Evolutionary conservation across 1,284 basidiomycete species (phyloP).

Genomic region (Tilletia indica): DNA sequence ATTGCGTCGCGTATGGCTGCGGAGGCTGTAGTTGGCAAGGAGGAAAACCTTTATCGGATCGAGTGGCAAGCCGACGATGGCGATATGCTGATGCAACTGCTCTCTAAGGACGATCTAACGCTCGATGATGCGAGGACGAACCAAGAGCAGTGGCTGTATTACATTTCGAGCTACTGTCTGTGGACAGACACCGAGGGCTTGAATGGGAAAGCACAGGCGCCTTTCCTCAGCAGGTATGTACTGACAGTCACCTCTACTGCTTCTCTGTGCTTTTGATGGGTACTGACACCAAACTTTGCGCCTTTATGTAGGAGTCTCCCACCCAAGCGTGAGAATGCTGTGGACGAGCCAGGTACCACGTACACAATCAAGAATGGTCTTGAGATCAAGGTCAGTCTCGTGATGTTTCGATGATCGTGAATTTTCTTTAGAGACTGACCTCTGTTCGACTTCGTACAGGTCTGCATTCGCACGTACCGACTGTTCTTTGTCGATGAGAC

Average conservation of each 20-base stretch:
- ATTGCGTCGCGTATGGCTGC: conserved; percentile 78
- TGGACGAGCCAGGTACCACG: conserved; percentile 31
- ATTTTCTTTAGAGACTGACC: background rate
- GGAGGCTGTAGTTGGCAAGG: conserved; percentile 77
- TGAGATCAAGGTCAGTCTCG: conserved; percentile 48
- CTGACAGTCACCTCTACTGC: background rate
- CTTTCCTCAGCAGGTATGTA: conserved; percentile 42
- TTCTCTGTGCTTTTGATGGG: background rate
- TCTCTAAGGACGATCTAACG: conserved; percentile 83
- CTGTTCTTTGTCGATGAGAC: conserved; percentile 58
- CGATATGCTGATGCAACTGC: conserved; percentile 76
- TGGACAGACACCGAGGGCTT: conserved; percentile 55
- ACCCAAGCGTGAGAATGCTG: conserved; percentile 28
- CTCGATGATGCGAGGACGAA: conserved; percentile 77
- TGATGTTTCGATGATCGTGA: background rate
- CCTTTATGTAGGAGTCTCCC: conserved; percentile 18
- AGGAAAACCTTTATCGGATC: conserved; percentile 87
- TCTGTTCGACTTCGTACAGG: conserved; percentile 31
- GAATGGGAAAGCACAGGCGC: conserved; percentile 41
- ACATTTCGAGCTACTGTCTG: conserved; percentile 76
- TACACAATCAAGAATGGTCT: conserved; percentile 63
- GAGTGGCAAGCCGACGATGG: conserved; percentile 74
- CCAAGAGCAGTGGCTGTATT: conserved; percentile 80
- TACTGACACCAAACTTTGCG: too few species aligned
- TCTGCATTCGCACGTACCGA: conserved; percentile 58